These are phyloP conservation scores for Ustilago trichophora DNA, from an alignment of 1,284 basidiomycete species.

Conservation along the genomic window DNA sequence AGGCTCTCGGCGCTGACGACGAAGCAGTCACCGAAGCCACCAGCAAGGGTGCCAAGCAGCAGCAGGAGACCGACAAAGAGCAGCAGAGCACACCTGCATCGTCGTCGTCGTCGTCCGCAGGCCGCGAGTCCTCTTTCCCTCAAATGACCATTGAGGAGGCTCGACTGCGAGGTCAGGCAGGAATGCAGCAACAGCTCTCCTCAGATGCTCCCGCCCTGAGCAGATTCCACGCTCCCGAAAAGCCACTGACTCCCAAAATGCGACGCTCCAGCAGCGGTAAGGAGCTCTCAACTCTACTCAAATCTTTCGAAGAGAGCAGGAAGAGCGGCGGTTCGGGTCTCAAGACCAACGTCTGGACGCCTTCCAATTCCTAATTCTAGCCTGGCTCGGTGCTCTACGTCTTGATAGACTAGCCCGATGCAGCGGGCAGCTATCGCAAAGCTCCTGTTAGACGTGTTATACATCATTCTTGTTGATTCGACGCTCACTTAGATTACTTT, in stretches of 20 bases:
- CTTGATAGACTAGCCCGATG: too few relatives aligned
- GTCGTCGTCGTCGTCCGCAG: too few relatives aligned
- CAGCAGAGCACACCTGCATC: slow-evolving; percentile 2
- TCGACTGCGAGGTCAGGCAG: slow-evolving; percentile 46
- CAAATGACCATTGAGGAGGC: slow-evolving; percentile 58
- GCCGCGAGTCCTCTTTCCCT: slow-evolving; percentile 25
- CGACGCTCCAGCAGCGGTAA: slow-evolving; percentile 43
- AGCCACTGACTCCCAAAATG: slow-evolving; percentile 52
- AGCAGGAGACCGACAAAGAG: slow-evolving; percentile 14
- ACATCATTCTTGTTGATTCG: too few relatives aligned
- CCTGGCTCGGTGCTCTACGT: too few relatives aligned
- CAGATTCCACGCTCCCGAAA: slow-evolving; percentile 54
- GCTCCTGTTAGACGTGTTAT: too few relatives aligned
- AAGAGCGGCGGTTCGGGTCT: slow-evolving; percentile 34
- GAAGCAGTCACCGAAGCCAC: slow-evolving; percentile 32
- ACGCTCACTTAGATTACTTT: too few relatives aligned
- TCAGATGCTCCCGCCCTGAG: slow-evolving; percentile 44
- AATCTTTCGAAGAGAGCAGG: slow-evolving; percentile 45
- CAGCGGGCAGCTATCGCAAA: too few relatives aligned
- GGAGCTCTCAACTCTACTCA: slow-evolving; percentile 37
- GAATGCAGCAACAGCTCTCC: slow-evolving; percentile 52
- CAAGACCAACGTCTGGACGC: slow-evolving; percentile 50
- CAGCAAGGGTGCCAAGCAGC: slow-evolving; percentile 20
- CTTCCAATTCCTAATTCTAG: slow-evolving; percentile 14
- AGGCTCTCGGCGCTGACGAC: slow-evolving; percentile 38